Evolutionary conservation across 2,329 filamentous ascomycete species (phyloP).

Genomic region (Paracamarosporium sp.): DNA sequence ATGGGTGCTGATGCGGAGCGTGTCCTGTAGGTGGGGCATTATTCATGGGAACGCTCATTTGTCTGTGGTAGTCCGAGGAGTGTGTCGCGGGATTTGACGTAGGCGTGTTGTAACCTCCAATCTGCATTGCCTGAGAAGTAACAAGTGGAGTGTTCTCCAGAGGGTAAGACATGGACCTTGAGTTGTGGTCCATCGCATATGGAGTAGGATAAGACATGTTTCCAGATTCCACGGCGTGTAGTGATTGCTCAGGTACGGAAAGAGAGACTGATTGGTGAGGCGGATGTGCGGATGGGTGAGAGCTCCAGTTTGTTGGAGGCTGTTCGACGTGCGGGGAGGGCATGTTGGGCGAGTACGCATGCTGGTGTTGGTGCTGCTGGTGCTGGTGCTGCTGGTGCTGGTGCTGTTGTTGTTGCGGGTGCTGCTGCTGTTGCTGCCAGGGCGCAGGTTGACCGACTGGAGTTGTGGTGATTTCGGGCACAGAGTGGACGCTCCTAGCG

Average conservation of each 20-base stretch:
- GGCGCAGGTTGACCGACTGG: slow-evolving; percentile 45
- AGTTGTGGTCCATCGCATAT: slow-evolving; percentile 46
- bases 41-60: slow-evolving; percentile 46
- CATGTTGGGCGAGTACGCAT: slow-evolving; percentile 39
- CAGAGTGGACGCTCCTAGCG: slow-evolving; percentile 45
- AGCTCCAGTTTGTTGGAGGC: slow-evolving; percentile 40
- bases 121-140: slow-evolving; percentile 45
- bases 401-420: neutral
- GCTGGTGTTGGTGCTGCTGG: slow-evolving; percentile 19
- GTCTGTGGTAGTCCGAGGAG: slow-evolving; percentile 44
- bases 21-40: slow-evolving; percentile 30
- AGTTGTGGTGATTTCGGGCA: slow-evolving; percentile 44
- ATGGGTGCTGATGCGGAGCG: slow-evolving; percentile 35
- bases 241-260: slow-evolving; percentile 38
- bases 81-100: slow-evolving; percentile 46
- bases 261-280: slow-evolving; percentile 43
- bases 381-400: slow-evolving; percentile 4
- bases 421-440: slow-evolving; percentile 37
- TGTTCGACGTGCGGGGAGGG: slow-evolving; percentile 45
- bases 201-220: slow-evolving; percentile 43
- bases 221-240: slow-evolving; percentile 37
- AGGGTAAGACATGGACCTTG: slow-evolving; percentile 48
- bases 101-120: slow-evolving; percentile 45
- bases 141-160: slow-evolving; percentile 45
- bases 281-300: slow-evolving; percentile 39